Base-by-base conservation (phyloP, 2,329 filamentous ascomycete species). In the Cercospora zeina region DNA sequence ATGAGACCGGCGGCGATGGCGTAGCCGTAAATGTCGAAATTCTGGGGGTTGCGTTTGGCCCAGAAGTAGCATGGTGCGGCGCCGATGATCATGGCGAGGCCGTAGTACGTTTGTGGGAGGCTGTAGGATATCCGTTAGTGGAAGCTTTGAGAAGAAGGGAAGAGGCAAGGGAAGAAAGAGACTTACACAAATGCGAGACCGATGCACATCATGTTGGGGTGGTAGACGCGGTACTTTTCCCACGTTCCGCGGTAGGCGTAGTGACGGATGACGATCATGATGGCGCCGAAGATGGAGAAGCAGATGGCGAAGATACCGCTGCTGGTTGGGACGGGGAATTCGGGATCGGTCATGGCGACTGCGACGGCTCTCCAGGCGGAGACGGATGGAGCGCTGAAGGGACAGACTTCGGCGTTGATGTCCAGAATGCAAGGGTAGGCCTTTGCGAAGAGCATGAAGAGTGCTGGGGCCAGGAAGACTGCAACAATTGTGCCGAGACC, bases 401-500 rank as follows among this genome's bases (percentile, higher is more conserved):
- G 76, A 71, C 87, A 89, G 4, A 66, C 76, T 1, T 82, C 77
- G 1, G 76, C 76, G 1, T 76, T 71, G 16, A 76, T 65, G 62
- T 82, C 77, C 71, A 85, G 81, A 67, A 89, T 87, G 71, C 87
- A 89, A 0, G 87, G 87, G 73, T 90, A 89, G 0, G 87, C 87
- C 4, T 82, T 81, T 65, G 85, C 82, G 77, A 89, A 89, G 49
- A 89, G 82, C 34, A 88, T 82, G 70, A 89, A 89, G 67, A 89
- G 81, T 9, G 84, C 86, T 0, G 86, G 86, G 0, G 87, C 85
- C 11, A 89, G 76, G 77, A 88, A 88, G 67, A 88, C 80, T n/a
- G 86, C 82, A 53, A 88, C 81, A 33, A 88, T 72, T 8, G 84
- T 84, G 30, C 87, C 87, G 13, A 87, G 74, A 45, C 80, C 81